These are phyloP conservation scores for Nicotiana rustica DNA, from an alignment of 305 asterid genomes.

Conservation along the genomic window DNA sequence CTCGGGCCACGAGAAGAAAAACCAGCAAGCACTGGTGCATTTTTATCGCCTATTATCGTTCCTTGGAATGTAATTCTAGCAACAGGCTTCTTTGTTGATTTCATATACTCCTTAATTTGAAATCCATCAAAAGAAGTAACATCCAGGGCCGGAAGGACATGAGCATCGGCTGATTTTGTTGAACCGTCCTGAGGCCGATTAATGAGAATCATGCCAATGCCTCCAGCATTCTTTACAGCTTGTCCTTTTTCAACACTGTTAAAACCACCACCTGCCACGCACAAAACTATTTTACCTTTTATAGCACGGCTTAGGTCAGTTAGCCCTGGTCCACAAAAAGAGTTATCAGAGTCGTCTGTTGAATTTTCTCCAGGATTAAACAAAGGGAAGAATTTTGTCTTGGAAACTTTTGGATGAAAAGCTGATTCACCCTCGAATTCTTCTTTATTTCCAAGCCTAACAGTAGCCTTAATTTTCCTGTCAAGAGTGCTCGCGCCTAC, in stretches of 20 bases:
- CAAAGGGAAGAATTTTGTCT: slow-evolving; percentile 39
- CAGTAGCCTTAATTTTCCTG: slow-evolving; percentile 49
- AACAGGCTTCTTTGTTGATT: slow-evolving; percentile 42
- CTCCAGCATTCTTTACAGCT: slow-evolving; percentile 51
- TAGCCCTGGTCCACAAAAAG: slow-evolving; percentile 30
- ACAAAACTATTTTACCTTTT: slow-evolving; percentile 49
- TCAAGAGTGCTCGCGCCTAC: slow-evolving; percentile 72
- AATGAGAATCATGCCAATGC: slow-evolving; percentile 55
- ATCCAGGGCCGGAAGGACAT: slow-evolving; percentile 50
- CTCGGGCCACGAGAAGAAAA: slow-evolving; percentile 63
- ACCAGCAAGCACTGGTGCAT: slow-evolving; percentile 50
- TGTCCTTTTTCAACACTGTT: slow-evolving; percentile 32
- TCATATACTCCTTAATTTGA: slow-evolving; percentile 41
- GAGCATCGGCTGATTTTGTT: slow-evolving; percentile 21
- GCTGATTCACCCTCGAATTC: slow-evolving; percentile 53
- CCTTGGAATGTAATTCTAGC: slow-evolving; percentile 55
- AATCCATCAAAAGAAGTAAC: slow-evolving; percentile 31
- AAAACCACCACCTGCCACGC: slow-evolving; percentile 32
- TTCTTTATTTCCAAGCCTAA: slow-evolving; percentile 57
- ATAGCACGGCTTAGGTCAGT: slow-evolving; percentile 20
- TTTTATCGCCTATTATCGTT: slow-evolving; percentile 51
- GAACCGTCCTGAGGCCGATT: not conserved
- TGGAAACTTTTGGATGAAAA: slow-evolving; percentile 52
- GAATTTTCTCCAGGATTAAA: slow-evolving; percentile 38
- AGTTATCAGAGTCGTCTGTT: not conserved